Percentiles rank a stretch among this genome's conserved stretches.
phyloP scores from a whole-genome alignment of 208 protist species.

The Acanthamoeba triangularis region DNA sequence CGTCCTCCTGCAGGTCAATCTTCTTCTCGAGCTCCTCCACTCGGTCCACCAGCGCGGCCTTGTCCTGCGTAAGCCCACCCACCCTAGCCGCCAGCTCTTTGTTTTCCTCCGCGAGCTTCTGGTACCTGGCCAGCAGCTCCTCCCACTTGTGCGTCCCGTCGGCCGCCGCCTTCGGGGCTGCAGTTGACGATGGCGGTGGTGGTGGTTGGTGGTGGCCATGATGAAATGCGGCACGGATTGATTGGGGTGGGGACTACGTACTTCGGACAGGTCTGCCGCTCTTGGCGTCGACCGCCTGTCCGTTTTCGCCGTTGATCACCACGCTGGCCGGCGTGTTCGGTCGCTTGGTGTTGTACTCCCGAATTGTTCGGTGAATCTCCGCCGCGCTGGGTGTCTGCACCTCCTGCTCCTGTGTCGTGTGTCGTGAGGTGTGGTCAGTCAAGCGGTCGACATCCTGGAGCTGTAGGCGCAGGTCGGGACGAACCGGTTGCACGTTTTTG shows the following conservation, averaged over 20 bases:
- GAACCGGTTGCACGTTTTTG: constrained; percentile 9
- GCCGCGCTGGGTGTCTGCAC: constrained; percentile 13
- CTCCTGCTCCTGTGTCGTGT: not conserved
- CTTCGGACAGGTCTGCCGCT: not conserved
- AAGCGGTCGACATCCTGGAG: too few species aligned
- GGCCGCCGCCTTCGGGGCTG: not conserved
- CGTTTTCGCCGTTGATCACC: not conserved
- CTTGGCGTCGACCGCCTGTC: not conserved
- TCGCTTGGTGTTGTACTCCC: constrained; percentile 62
- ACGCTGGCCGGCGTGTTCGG: not conserved
- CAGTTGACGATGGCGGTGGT: not conserved
- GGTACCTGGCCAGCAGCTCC: constrained; percentile 35
- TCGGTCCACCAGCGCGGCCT: not conserved
- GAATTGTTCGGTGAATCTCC: constrained; percentile 57
- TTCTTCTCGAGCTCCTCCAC: not conserved
- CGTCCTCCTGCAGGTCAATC: not conserved
- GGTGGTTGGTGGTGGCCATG: not conserved
- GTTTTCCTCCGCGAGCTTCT: constrained; percentile 41
- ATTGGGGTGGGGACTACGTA: not conserved
- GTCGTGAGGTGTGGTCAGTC: too few species aligned
- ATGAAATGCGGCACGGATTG: too few species aligned
- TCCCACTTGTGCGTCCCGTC: not conserved
- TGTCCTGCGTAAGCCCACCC: not conserved
- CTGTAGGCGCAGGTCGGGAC: not conserved
- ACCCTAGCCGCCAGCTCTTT: not conserved